Evolutionary conservation across 768 basidiomycete genomes (phyloP), one percentile per base, ranked within the genome.

Genomic region (Boletellus sp.): DNA sequence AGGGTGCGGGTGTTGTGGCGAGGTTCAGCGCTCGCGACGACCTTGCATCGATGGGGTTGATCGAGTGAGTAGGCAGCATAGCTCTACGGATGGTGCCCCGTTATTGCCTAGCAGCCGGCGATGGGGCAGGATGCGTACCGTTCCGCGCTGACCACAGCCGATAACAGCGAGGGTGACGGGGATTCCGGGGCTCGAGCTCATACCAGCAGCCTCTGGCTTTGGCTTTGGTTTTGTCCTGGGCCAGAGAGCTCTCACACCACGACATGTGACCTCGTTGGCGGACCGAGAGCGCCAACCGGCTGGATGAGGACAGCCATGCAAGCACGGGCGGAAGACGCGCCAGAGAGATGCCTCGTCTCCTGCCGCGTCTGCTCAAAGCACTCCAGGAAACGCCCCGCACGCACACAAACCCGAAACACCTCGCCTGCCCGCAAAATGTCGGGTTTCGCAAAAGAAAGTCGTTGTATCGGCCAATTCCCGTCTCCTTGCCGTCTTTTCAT

Each of bases 1-100:
- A 72, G 65, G 33, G 72, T 64, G 44, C 78, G 81, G 2, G 90
- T 84, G 50, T 81, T 78, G 4, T 77, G 74, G 17, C 89, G 80
- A 3, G 91, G 91, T 54, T 94, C 92, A 15, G 89, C 90, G 50
- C 94, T 86, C 19, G 91, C 84, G 16, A 93, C 85, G 36, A 94
- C 76, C 63, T 81, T 87, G 75, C 87, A 89, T 24, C 68, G 67
- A 4, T 78, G 68, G 3, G 92, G 90, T 42, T 73, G 70, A 16
- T 69, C 48, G 31, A 83, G 67, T 0, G 88, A 81, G 57, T 87
- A 91, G 26, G 52, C 53, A 0, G 84, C 76, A 56, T 93, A 94
- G 19, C 64, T 68, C 85, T 91, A 53, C 8, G 40, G 13, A 43
- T 13, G 20, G 6, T 33, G 13, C 6, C n/a, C n/a, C 15, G 50